These are phyloP conservation scores for Neonothopanus nambi DNA, from an alignment of 1,284 basidiomycete genomes.

Conservation along the genomic window DNA sequence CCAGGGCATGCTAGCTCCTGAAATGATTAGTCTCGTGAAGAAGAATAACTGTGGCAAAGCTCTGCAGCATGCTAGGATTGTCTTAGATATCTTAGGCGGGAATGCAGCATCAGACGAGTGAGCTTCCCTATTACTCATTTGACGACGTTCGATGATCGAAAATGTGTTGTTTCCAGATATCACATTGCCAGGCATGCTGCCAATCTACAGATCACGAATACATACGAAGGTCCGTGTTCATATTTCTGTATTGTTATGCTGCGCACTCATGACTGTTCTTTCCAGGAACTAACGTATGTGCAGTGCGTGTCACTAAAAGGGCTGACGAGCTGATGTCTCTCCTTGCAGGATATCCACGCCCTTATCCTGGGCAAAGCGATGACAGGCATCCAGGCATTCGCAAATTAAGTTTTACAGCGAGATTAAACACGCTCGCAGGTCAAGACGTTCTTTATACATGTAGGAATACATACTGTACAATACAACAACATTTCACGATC, in stretches of 20 bases:
- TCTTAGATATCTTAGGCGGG: constrained; percentile 89
- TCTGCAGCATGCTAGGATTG: constrained; percentile 72
- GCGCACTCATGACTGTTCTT: constrained; percentile 10
- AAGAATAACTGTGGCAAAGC: constrained; percentile 96
- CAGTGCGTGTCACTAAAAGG: neutral
- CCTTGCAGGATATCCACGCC: constrained; percentile 73
- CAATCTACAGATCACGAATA: constrained; percentile 90
- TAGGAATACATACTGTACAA: neutral
- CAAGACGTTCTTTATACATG: neutral
- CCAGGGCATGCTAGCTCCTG: constrained; percentile 72
- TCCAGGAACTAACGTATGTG: constrained; percentile 54
- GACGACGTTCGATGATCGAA: neutral
- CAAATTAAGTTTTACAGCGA: constrained; percentile 39
- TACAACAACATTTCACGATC: neutral
- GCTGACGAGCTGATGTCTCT: constrained; percentile 5
- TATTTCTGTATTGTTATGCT: constrained; percentile 10
- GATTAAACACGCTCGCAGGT: no score
- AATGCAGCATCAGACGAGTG: constrained; percentile 91
- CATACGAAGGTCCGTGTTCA: constrained; percentile 75
- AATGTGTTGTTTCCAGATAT: constrained; percentile 50
- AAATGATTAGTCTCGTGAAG: constrained; percentile 96
- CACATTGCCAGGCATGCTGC: constrained; percentile 89
- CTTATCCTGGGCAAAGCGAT: constrained; percentile 92
- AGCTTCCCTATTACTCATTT: constrained; percentile 24
- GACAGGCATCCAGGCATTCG: constrained; percentile 84